Base-by-base conservation (phyloP, 2,329 filamentous ascomycete species). In the Didymellaceae sp. region DNA sequence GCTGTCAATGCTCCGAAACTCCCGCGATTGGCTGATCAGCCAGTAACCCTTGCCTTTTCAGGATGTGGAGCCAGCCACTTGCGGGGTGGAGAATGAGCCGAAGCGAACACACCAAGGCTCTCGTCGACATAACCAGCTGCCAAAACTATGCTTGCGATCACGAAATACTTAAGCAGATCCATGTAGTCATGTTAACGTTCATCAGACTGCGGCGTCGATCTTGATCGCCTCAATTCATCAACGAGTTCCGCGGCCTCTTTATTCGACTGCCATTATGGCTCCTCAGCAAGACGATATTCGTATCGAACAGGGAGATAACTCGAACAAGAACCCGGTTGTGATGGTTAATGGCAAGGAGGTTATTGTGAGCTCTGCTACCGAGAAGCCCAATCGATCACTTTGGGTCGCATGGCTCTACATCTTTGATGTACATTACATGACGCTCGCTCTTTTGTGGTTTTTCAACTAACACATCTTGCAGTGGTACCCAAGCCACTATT, bases 401-500 rank as follows among this genome's bases (percentile, higher is more conserved):
- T 56, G 55, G 57, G 17, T 60, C 11, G 55, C 59, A 6, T 62
- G 59, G 59, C 30, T 59, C 18, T 58, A 62, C 32, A 58, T 62
- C 24, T 62, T 62, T 35, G 57, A 58, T 28, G 54, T 57, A 37
- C 17, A 50, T 45, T 2, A 13, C 17, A 32, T 7, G 16, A 16
- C 17, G 6, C 1, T 26, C 21, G 5, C n/a, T n/a, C n/a, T n/a
- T n/a, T 13, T 13, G 21, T 6, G 21, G 2, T 8, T n/a, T 7
- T 32, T 9, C 2, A 6, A 26, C 18, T 47, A 7, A 47, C 16
- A 34, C 10, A 2, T 9, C 6, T 14, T 16, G 17, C 10, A 57
- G 54, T 62, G 57, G 59, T 62, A 62, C 28, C 59, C 57, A 4
- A 57, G 50, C 38, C 57, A 62, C 32, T 62, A 62, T 26, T 55